phyloP scores from a whole-genome alignment of 1,139 yeast species.

The Blastobotrys petasosporus region DNA sequence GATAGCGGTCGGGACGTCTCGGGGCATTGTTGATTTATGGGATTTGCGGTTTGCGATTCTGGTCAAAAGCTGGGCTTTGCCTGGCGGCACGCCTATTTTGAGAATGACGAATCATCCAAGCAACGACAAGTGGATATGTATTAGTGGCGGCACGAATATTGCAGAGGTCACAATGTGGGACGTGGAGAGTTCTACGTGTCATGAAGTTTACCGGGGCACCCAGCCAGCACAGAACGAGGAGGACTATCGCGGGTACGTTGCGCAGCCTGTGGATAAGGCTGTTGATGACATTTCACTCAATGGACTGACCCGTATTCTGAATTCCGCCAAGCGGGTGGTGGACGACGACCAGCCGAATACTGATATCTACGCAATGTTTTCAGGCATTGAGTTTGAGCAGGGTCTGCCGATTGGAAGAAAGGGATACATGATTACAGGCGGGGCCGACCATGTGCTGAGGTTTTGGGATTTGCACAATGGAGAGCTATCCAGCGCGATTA shows the following conservation, averaged over 20 bases:
- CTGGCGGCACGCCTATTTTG: constrained; percentile 42
- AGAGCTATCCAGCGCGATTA: constrained; percentile 38
- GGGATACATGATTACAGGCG: constrained; percentile 34
- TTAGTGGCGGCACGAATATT: constrained; percentile 58
- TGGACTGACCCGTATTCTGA: background rate
- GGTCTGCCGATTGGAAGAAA: constrained; percentile 15
- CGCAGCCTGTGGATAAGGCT: constrained; percentile 1
- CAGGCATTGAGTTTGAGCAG: constrained; percentile 27
- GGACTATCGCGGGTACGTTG: background rate
- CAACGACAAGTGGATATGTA: constrained; percentile 41
- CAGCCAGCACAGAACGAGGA: background rate
- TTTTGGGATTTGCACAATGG: constrained; percentile 45
- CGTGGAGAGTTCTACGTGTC: constrained; percentile 57
- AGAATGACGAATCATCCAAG: constrained; percentile 43
- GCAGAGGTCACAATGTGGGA: constrained; percentile 73
- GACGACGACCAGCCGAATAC: background rate
- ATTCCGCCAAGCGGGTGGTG: constrained; percentile 1
- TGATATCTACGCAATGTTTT: constrained; percentile 23
- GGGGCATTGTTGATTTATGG: constrained; percentile 74
- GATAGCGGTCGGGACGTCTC: constrained; percentile 67
- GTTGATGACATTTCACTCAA: background rate
- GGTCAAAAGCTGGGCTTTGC: constrained; percentile 57
- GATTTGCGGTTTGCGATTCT: constrained; percentile 64
- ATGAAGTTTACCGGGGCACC: constrained; percentile 40
- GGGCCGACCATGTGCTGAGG: constrained; percentile 39